Percentiles rank a stretch among this genome's conserved stretches.
These are phyloP conservation scores for Tripidium arundinaceum DNA, from an alignment of 202 grass and related monocot species.

Conservation along the genomic window DNA sequence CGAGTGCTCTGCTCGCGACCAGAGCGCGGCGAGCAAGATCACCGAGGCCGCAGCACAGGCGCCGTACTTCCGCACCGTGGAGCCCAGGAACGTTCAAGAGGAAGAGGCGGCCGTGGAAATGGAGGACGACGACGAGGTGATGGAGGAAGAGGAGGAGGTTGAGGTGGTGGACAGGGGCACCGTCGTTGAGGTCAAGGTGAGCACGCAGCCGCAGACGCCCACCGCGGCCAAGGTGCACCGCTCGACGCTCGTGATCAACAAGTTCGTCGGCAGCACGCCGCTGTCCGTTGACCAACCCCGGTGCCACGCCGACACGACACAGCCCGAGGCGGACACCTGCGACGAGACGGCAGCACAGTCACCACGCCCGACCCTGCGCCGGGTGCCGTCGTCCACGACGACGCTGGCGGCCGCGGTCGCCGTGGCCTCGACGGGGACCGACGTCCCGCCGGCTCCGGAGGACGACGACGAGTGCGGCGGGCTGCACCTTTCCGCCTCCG, in stretches of 20 bases:
- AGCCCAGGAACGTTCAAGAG: conserved; percentile 22
- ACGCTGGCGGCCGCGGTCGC: no score
- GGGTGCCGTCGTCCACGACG: no score
- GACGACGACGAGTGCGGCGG: no score
- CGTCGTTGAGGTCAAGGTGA: conserved; percentile 86
- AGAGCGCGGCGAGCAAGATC: conserved; percentile 3
- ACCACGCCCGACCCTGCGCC: no score
- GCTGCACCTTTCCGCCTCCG: no score
- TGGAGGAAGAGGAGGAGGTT: conserved; percentile 59
- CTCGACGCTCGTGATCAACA: conserved; percentile 85
- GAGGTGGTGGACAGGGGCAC: conserved; percentile 89
- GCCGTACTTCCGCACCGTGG: conserved; percentile 19
- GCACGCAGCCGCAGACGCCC: conserved; percentile 55
- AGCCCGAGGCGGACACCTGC: no score
- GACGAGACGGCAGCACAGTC: no score
- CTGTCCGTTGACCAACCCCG: conserved; percentile 16
- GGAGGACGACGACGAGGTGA: conserved; percentile 34
- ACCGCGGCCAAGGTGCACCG: conserved; percentile 51
- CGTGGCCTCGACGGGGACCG: no score
- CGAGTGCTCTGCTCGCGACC: conserved; percentile 40
- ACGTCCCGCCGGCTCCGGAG: no score
- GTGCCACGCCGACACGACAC: background rate
- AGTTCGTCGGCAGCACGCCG: conserved; percentile 83
- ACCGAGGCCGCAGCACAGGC: background rate
- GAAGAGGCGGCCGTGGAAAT: conserved; percentile 26